These are phyloP conservation scores for Kuraishia hungarica DNA, from an alignment of 805 yeast species.

Conservation along the genomic window DNA sequence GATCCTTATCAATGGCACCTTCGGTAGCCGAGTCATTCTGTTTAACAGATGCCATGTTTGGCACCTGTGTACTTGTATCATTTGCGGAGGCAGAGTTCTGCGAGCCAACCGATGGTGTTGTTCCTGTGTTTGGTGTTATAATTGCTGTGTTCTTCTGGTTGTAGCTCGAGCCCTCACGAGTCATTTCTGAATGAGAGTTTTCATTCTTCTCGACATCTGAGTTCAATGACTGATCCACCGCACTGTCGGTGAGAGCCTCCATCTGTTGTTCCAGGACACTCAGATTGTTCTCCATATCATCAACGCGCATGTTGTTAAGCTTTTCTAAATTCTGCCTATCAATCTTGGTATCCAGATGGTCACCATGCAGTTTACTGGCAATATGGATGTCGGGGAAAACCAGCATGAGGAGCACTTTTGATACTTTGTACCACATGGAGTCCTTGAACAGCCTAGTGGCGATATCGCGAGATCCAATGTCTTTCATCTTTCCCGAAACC, in stretches of 20 bases:
- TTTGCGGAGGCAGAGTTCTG: neutral
- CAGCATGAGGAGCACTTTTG: conserved; percentile 16
- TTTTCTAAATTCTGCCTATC: conserved; percentile 17
- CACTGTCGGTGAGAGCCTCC: neutral
- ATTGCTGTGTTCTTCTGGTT: neutral
- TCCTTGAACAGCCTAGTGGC: conserved; percentile 15
- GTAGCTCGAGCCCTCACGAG: neutral
- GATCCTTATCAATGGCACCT: neutral
- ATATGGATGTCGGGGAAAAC: conserved; percentile 23
- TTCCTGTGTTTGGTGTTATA: neutral
- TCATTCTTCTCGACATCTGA: conserved; percentile 1
- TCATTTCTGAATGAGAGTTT: neutral
- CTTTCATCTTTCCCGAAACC: conserved; percentile 34
- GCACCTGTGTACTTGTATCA: neutral
- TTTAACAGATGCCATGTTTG: neutral
- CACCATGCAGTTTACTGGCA: conserved; percentile 20
- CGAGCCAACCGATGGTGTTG: neutral
- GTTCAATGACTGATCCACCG: neutral
- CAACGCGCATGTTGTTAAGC: conserved; percentile 2
- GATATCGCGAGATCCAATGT: conserved; percentile 10
- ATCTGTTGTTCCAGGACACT: neutral
- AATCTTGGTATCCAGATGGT: conserved; percentile 14
- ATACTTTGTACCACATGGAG: conserved; percentile 22
- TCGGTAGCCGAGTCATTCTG: neutral
- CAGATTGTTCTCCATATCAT: conserved; percentile 6